Percentiles rank a stretch among this genome's conserved stretches.
Conservation (phyloP, 495 filamentous ascomycete species). For the Beverwykella pulmonaria region DNA sequence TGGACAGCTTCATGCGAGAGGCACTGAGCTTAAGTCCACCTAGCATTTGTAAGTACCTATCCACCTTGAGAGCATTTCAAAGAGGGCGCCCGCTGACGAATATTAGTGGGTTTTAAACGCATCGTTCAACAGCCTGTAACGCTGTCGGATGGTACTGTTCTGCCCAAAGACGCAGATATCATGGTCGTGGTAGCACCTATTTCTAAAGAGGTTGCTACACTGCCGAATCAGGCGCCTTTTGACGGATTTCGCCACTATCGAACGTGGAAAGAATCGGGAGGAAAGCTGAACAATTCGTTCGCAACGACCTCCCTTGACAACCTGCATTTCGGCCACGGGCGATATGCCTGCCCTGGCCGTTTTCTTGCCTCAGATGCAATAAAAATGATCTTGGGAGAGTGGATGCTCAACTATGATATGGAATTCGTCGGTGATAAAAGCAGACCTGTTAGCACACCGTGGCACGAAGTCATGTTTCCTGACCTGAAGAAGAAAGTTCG, state of each 20-base stretch:
- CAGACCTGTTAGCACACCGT: not conserved
- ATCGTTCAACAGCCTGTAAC: conserved; percentile 18
- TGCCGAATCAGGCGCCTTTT: conserved; percentile 50
- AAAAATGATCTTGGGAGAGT: conserved; percentile 46
- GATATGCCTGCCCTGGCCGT: conserved; percentile 58
- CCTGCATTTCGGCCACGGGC: conserved; percentile 53
- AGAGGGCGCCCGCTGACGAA: not conserved
- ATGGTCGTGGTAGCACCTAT: conserved; percentile 9
- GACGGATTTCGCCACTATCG: conserved; percentile 58
- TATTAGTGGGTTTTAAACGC: conserved; percentile 30
- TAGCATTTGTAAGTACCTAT: conserved; percentile 40
- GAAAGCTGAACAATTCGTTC: conserved; percentile 48
- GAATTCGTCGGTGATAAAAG: conserved; percentile 10
- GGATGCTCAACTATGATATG: conserved; percentile 36
- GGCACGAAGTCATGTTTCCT: conserved; percentile 7
- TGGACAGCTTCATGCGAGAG: conserved; percentile 62
- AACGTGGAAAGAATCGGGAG: conserved; percentile 46
- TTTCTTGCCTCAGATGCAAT: conserved; percentile 56
- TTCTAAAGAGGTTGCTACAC: conserved; percentile 5
- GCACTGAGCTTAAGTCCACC: conserved; percentile 48
- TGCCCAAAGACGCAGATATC: conserved; percentile 21
- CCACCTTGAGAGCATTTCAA: conserved; percentile 28
- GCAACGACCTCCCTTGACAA: conserved; percentile 50
- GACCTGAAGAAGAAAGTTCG: conserved; percentile 3
- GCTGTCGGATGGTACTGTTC: conserved; percentile 31